phyloP scores from a whole-genome alignment of 768 basidiomycete genomes.

The Hericium erinaceus region DNA sequence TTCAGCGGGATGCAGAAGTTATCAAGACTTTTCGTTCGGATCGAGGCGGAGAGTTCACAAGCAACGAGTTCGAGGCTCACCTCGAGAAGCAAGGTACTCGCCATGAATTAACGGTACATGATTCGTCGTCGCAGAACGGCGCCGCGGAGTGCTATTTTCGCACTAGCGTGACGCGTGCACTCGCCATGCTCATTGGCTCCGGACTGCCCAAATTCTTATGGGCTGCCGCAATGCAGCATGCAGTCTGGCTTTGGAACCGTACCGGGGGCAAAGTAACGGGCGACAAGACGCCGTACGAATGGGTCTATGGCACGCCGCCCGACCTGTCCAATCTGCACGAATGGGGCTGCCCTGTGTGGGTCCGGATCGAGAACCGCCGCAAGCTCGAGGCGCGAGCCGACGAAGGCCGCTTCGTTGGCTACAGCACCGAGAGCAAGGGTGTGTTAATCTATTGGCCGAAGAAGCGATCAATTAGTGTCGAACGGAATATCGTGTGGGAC shows the following conservation, averaged over 20 bases:
- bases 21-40: not conserved
- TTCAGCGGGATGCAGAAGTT: not conserved
- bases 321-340: slow-evolving; percentile 1
- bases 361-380: not conserved
- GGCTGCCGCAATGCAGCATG: slow-evolving; percentile 28
- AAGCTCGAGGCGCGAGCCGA: not conserved
- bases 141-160: slow-evolving; percentile 32
- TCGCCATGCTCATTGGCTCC: slow-evolving; percentile 27
- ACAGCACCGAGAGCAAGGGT: not conserved
- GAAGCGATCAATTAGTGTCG: not conserved
- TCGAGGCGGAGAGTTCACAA: too few relatives aligned
- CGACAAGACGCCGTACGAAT: slow-evolving; percentile 16
- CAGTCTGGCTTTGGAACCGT: slow-evolving; percentile 28
- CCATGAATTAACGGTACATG: slow-evolving; percentile 28
- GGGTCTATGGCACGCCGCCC: slow-evolving; percentile 5
- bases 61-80: too few relatives aligned
- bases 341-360: not conserved
- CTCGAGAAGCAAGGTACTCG: slow-evolving; percentile 28
- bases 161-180: slow-evolving; percentile 24
- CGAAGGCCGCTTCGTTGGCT: not conserved
- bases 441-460: not conserved
- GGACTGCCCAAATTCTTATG: slow-evolving; percentile 29
- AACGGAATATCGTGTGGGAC: not conserved
- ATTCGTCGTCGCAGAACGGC: slow-evolving; percentile 37
- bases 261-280: slow-evolving; percentile 19